phyloP scores from a whole-genome alignment of 192 early-diverging fungal genomes.

The Coemansia sp. region DNA sequence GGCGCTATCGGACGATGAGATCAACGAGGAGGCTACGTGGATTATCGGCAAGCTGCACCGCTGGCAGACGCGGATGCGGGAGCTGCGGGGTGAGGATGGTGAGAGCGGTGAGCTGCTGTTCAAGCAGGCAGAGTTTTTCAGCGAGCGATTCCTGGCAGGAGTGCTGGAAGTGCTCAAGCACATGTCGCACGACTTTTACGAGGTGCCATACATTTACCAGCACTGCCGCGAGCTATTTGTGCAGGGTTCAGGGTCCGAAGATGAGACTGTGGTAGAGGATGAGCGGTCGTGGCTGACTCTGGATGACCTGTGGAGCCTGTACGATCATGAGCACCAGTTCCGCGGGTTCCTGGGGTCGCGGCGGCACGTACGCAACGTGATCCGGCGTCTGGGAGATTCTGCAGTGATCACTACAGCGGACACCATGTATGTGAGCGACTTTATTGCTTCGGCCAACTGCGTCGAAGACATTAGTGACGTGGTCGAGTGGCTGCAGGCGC shows the following conservation, averaged over 20 bases:
- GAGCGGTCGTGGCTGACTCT: constrained; percentile 65
- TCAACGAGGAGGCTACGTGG: constrained; percentile 66
- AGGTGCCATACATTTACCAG: constrained; percentile 87
- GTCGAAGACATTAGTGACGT: constrained; percentile 67
- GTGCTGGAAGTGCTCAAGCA: constrained; percentile 65
- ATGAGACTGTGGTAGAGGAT: constrained; percentile 18
- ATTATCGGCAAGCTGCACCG: constrained; percentile 45
- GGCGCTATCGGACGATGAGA: constrained; percentile 57
- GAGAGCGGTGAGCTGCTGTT: constrained; percentile 17
- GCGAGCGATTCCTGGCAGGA: constrained; percentile 49
- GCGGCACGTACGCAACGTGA: constrained; percentile 50
- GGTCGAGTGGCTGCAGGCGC: constrained; percentile 62
- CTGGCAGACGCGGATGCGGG: constrained; percentile 21
- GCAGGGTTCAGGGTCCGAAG: no score
- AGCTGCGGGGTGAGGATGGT: not conserved
- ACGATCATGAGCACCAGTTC: constrained; percentile 79
- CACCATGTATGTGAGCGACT: constrained; percentile 18
- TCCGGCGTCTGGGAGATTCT: constrained; percentile 30
- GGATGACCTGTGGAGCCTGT: constrained; percentile 84
- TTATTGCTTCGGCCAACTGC: constrained; percentile 20
- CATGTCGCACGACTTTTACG: constrained; percentile 72
- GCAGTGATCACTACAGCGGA: constrained; percentile 12
- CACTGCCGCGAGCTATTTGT: constrained; percentile 87
- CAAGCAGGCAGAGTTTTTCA: constrained; percentile 38
- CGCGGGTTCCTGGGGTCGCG: constrained; percentile 66